These are phyloP conservation scores for Graphiopsis chlorocephala DNA, from an alignment of 2,329 filamentous ascomycete species.

Conservation along the genomic window DNA sequence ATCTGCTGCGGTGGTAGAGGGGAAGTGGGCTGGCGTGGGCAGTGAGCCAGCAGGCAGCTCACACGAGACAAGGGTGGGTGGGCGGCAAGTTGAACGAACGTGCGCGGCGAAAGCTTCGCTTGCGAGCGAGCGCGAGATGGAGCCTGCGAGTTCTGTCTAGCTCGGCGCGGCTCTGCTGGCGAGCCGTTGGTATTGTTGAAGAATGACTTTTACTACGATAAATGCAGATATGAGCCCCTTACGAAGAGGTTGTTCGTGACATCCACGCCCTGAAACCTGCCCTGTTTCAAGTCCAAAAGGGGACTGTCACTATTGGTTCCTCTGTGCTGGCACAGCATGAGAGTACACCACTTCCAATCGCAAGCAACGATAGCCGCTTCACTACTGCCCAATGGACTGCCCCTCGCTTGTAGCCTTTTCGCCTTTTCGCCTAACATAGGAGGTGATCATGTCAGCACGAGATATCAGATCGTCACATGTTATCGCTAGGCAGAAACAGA, in stretches of 20 bases:
- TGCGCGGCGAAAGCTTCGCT: neutral
- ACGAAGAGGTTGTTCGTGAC: neutral
- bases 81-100: neutral
- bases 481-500: neutral
- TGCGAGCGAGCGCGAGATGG: neutral
- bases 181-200: neutral
- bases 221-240: neutral
- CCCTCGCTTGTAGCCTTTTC: neutral
- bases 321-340: neutral
- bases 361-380: neutral
- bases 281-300: neutral
- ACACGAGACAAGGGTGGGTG: neutral
- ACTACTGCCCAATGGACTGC: neutral
- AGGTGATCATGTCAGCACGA: neutral
- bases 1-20: neutral
- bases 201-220: neutral
- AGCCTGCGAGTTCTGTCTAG: neutral
- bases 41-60: neutral
- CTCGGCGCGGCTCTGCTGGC: neutral
- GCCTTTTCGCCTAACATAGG: neutral
- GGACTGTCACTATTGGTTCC: constrained; percentile 5
- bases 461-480: neutral
- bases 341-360: neutral
- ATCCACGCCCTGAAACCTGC: neutral
- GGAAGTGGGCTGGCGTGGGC: neutral